phyloP scores from a whole-genome alignment of 331 rosid genomes.

The Malus hybrid region DNA sequence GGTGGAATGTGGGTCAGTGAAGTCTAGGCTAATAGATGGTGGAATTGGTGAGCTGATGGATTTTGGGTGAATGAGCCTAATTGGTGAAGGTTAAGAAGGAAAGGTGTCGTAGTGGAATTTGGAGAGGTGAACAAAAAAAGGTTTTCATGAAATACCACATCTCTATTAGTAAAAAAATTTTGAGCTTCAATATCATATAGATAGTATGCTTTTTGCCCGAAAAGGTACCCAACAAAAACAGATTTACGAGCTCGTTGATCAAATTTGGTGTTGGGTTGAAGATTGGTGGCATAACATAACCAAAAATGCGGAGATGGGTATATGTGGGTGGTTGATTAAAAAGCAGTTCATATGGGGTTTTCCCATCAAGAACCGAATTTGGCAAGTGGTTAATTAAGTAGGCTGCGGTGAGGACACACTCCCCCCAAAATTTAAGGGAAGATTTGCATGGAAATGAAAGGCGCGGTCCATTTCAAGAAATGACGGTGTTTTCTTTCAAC shows the following conservation, averaged over 20 bases:
- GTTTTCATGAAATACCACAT: not conserved
- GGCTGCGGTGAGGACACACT: not conserved
- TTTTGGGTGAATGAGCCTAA: no score
- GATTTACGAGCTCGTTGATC: not conserved
- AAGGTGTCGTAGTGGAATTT: not conserved
- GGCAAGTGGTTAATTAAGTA: no score
- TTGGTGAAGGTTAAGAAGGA: no score
- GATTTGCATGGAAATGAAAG: not conserved
- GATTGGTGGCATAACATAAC: not conserved
- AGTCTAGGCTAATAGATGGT: no score
- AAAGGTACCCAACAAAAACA: not conserved
- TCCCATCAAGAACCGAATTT: no score
- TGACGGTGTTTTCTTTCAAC: not conserved
- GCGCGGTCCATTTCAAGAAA: not conserved
- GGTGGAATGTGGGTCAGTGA: no score
- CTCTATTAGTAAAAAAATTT: not conserved
- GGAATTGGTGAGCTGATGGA: no score
- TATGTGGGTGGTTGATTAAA: not conserved
- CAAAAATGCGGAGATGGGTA: not conserved
- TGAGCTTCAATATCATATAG: not conserved
- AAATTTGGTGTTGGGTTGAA: not conserved
- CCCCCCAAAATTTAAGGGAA: not conserved
- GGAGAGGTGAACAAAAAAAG: not conserved
- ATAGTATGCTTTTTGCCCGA: not conserved
- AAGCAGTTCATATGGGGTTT: not conserved